phyloP scores from a whole-genome alignment of 257 asterid genomes.

The Capsicum rhomboideum region DNA sequence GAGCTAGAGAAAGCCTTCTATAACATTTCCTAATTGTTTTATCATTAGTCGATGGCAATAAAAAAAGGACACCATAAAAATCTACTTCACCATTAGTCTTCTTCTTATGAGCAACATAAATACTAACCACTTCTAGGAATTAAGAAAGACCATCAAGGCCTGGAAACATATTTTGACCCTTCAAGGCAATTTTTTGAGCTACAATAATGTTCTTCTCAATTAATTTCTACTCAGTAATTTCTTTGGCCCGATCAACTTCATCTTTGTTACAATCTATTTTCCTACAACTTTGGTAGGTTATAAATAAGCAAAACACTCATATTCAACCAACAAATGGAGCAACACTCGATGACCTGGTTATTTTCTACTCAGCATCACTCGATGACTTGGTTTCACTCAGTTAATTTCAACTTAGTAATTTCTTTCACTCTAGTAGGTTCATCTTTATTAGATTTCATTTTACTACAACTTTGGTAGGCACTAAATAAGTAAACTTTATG shows the following conservation, averaged over 20 bases:
- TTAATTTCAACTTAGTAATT: too few relatives aligned
- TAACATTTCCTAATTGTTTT: conserved; percentile 28
- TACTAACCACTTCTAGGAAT: conserved; percentile 32
- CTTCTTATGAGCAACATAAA: conserved; percentile 31
- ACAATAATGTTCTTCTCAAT: conserved; percentile 36
- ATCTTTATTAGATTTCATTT: too few relatives aligned
- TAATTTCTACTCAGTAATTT: too few relatives aligned
- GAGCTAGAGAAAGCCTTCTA: conserved; percentile 37
- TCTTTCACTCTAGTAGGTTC: too few relatives aligned
- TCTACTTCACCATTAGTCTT: conserved; percentile 41
- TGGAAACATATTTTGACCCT: conserved; percentile 47
- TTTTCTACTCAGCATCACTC: too few relatives aligned
- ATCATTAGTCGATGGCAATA: conserved; percentile 29
- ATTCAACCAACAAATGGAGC: too few relatives aligned
- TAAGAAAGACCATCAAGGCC: conserved; percentile 53
- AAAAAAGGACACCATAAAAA: conserved; percentile 43
- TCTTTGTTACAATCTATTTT: conserved; percentile 37
- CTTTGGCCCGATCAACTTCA: conserved; percentile 45
- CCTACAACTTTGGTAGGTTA: too few relatives aligned
- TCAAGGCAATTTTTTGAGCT: conserved; percentile 47
- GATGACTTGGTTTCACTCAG: too few relatives aligned
- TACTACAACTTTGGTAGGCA: too few relatives aligned
- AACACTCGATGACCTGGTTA: too few relatives aligned
- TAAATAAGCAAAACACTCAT: too few relatives aligned
- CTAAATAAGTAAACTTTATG: too few relatives aligned